phyloP scores from a whole-genome alignment of 1,284 basidiomycete genomes.

The Naganishia cerealis region DNA sequence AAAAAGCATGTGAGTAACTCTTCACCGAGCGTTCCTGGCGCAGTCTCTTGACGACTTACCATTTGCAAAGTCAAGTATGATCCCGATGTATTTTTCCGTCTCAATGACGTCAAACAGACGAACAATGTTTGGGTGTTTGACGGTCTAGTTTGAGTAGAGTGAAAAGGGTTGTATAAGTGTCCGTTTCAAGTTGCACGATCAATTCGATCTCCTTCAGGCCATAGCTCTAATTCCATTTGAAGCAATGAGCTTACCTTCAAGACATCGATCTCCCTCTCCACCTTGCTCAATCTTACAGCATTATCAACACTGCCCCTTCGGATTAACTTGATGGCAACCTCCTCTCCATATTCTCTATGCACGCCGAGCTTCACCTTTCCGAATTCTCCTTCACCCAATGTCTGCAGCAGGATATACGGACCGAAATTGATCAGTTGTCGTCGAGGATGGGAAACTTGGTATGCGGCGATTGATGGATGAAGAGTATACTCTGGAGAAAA shows the following conservation, averaged over 20 bases:
- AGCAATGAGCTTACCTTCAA: slow-evolving; percentile 67
- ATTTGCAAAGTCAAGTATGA: slow-evolving; percentile 96
- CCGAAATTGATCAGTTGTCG: slow-evolving; percentile 88
- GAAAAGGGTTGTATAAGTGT: slow-evolving; percentile 31
- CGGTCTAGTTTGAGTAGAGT: slow-evolving; percentile 60
- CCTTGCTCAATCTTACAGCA: slow-evolving; percentile 84
- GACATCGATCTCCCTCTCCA: slow-evolving; percentile 96
- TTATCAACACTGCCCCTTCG: slow-evolving; percentile 88
- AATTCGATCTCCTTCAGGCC: slow-evolving; percentile 16
- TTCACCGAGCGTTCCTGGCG: neutral
- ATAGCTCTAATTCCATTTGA: neutral
- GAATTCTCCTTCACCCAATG: slow-evolving; percentile 96
- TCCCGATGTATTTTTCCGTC: slow-evolving; percentile 99
- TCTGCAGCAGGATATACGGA: slow-evolving; percentile 90
- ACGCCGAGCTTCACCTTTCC: slow-evolving; percentile 98
- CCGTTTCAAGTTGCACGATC: neutral
- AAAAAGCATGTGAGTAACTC: neutral
- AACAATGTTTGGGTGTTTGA: slow-evolving; percentile 98
- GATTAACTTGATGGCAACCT: slow-evolving; percentile 99
- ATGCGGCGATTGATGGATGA: slow-evolving; percentile 83
- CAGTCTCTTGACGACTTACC: slow-evolving; percentile 47
- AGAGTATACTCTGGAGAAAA: slow-evolving; percentile 47
- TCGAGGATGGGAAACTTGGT: slow-evolving; percentile 75
- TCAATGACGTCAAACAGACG: slow-evolving; percentile 98
- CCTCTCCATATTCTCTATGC: slow-evolving; percentile 91